Evolutionary conservation across 805 yeast genomes (phyloP).

Genomic region (Wickerhamomyces chaumierensis): DNA sequence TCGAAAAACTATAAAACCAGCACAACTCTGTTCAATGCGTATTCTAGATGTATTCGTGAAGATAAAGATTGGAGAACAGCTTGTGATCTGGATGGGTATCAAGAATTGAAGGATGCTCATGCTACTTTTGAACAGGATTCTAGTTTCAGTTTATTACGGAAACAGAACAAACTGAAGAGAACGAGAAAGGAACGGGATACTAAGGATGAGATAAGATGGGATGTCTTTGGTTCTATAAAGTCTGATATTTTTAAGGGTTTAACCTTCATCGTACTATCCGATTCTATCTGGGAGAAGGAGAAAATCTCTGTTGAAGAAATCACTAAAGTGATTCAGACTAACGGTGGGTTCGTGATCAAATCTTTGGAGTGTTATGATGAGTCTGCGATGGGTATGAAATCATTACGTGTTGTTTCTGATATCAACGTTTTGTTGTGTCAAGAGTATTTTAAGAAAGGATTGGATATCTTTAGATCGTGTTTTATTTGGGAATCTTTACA

Average conservation of each 20-base stretch:
- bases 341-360: constrained; percentile 40
- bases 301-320: constrained; percentile 26
- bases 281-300: constrained; percentile 21
- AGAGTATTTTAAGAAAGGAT: constrained; percentile 31
- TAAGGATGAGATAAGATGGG: constrained; percentile 14
- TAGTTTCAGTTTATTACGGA: constrained; percentile 18
- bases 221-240: constrained; percentile 12
- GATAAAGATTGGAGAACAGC: constrained; percentile 57
- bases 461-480: constrained; percentile 50
- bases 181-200: constrained; percentile 7
- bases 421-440: constrained; percentile 27
- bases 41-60: constrained; percentile 52
- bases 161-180: constrained; percentile 14
- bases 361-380: constrained; percentile 19
- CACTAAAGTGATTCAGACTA: constrained; percentile 24
- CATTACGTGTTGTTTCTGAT: constrained; percentile 26
- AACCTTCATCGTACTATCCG: constrained; percentile 43
- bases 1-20: constrained; percentile 46
- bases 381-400: constrained; percentile 7
- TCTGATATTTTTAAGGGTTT: constrained; percentile 32
- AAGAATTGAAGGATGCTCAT: constrained; percentile 20
- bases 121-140: constrained; percentile 9
- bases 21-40: constrained; percentile 65
- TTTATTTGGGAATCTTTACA: constrained; percentile 67
- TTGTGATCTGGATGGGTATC: constrained; percentile 44